Conservation (phyloP, 2,329 filamentous ascomycete species). For the Zymoseptoria crescenta region DNA sequence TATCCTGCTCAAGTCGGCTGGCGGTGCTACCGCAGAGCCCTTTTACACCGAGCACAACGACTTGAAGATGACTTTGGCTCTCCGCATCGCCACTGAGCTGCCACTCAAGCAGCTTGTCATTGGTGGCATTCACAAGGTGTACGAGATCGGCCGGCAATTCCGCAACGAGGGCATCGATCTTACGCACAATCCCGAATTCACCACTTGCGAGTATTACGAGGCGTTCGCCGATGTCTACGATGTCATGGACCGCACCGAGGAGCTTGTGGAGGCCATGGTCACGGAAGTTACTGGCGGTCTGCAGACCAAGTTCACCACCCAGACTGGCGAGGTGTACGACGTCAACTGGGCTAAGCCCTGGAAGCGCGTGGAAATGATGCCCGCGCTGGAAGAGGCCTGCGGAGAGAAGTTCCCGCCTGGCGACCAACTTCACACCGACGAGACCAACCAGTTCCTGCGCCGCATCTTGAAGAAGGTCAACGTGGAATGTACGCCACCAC, state of each 20-base stretch:
- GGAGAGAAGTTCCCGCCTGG: slow-evolving; percentile 91
- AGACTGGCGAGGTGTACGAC: slow-evolving; percentile 75
- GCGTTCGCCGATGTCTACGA: slow-evolving; percentile 81
- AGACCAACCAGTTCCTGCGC: slow-evolving; percentile 84
- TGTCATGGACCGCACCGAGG: slow-evolving; percentile 83
- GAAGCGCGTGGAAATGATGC: slow-evolving; percentile 93
- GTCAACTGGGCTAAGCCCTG: slow-evolving; percentile 97
- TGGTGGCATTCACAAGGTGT: slow-evolving; percentile 87
- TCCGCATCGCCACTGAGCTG: slow-evolving; percentile 90
- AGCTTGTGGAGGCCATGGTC: slow-evolving; percentile 82
- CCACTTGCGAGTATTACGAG: slow-evolving; percentile 94
- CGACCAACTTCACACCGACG: slow-evolving; percentile 79
- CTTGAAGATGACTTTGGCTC: slow-evolving; percentile 84
- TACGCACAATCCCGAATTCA: slow-evolving; percentile 98
- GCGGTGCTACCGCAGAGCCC: slow-evolving; percentile 89
- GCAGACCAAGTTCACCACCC: slow-evolving; percentile 63
- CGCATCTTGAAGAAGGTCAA: slow-evolving; percentile 79
- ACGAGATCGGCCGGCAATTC: slow-evolving; percentile 93
- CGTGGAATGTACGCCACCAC: slow-evolving; percentile 79
- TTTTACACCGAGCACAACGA: slow-evolving; percentile 97
- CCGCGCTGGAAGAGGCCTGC: slow-evolving; percentile 76
- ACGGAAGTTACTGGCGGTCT: slow-evolving; percentile 69
- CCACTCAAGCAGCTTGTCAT: slow-evolving; percentile 96
- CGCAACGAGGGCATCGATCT: slow-evolving; percentile 85
- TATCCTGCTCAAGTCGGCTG: slow-evolving; percentile 94